Base-by-base conservation (phyloP, 1,284 basidiomycete genomes). In the Cronartium ribicola region DNA sequence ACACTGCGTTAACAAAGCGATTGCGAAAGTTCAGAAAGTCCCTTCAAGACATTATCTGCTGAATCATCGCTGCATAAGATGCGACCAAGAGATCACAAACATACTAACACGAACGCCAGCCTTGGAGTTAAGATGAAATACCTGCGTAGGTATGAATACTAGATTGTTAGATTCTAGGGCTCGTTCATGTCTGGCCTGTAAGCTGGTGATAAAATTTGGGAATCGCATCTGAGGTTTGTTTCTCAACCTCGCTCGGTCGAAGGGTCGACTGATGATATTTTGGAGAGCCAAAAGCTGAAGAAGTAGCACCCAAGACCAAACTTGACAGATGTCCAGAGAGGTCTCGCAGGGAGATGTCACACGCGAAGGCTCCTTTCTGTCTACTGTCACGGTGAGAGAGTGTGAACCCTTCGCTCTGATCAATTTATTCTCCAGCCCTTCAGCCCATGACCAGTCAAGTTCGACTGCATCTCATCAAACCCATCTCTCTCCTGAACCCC, bases 1-100 rank as follows among this genome's bases (percentile, higher is more conserved):
- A 76, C 71, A 51, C 77, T 77, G 66, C 29, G 44, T 76, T 62
- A 75, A 76, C 29, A 77, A 76, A 2, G 44, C 76, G 40, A 76
- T 75, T 75, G 43, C 55, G 43, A 77, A 75, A 17, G 76, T 76
- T 74, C 68, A 77, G 55, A 69, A 77, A 51, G 20, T 51, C 29
- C 2, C 29, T 29, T 29, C 29, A 29, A 29, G 29, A 29, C 29
- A 29, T 2, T 29, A 29, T 29, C 29, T 29, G 29, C 29, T 29
- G 29, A 29, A 29, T 1, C 29, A 29, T 29, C 29, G 29, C 29
- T 29, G 1, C 29, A 29, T 29, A 29, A 29, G 29, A 29, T 29
- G 29, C 1, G 29, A 29, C 29, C 29, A 29, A 29, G 29, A 29
- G 29, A 29, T 29, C 11, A 20, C 14, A 14, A 57, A 22, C 20